These are phyloP conservation scores for Opeltia flavorubescens DNA, from an alignment of 495 filamentous ascomycete genomes.

Conservation along the genomic window DNA sequence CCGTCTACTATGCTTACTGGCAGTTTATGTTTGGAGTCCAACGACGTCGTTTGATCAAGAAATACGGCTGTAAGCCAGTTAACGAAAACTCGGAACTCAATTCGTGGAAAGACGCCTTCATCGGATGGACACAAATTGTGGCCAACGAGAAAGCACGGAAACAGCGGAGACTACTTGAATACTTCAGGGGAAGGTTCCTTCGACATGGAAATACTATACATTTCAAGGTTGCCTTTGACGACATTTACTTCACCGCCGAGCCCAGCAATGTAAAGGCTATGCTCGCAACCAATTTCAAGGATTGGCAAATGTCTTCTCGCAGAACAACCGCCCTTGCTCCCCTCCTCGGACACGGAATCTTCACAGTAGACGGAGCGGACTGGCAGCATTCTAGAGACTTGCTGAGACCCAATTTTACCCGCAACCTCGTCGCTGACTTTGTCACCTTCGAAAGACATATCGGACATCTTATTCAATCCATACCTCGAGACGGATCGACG, in stretches of 20 bases:
- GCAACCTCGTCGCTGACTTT: slow-evolving; percentile 27
- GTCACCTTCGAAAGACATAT: slow-evolving; percentile 43
- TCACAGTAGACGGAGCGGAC: slow-evolving; percentile 51
- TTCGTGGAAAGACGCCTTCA: slow-evolving; percentile 4
- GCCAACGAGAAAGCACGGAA: not conserved
- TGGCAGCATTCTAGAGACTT: slow-evolving; percentile 48
- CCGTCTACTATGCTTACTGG: slow-evolving; percentile 8
- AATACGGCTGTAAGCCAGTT: slow-evolving; percentile 14
- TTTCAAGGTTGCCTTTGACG: slow-evolving; percentile 16
- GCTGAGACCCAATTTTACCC: slow-evolving; percentile 28
- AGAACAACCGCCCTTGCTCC: slow-evolving; percentile 31
- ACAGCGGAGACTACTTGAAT: slow-evolving; percentile 3
- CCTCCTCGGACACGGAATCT: slow-evolving; percentile 48
- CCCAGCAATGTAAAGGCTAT: slow-evolving; percentile 82
- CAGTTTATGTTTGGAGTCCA: slow-evolving; percentile 10
- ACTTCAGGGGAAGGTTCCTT: not conserved
- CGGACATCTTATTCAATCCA: slow-evolving; percentile 32
- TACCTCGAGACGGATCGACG: slow-evolving; percentile 30
- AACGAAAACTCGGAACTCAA: slow-evolving; percentile 4
- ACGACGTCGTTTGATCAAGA: slow-evolving; percentile 8
- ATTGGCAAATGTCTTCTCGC: slow-evolving; percentile 36
- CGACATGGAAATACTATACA: slow-evolving; percentile 16
- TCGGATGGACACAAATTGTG: slow-evolving; percentile 2
- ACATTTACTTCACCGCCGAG: slow-evolving; percentile 46
- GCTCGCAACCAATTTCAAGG: slow-evolving; percentile 66